Base-by-base conservation (phyloP, 2,329 filamentous ascomycete genomes). In the Stachybotrys elegans region DNA sequence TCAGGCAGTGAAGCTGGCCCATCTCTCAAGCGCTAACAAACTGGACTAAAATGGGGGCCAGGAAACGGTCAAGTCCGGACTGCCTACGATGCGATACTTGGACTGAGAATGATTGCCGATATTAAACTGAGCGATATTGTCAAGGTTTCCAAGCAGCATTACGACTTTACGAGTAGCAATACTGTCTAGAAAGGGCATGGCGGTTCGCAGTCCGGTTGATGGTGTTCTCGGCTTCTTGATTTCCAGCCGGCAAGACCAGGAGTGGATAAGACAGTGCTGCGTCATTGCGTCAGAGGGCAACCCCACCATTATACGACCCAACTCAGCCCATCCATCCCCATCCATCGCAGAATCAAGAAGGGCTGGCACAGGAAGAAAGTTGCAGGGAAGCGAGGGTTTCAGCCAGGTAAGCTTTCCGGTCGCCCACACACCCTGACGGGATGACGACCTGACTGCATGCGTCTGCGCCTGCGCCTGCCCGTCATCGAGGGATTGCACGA, bases 271-370 rank as follows among this genome's bases (percentile, higher is more conserved):
- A 50, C 36, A 17, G 42, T 45, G 43, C 56, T 58, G 56, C 56
- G 52, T 45, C 34, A 58, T 58, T 58, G 56, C 56, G 56, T 58
- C 56, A 58, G 51, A 40, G 37, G 22, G 12, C 12, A 23, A 48
- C 46, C 48, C 47, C 48, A 55, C 53, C 50, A 48, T 36, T n/a
- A 11, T 11, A 11, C 25, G 25, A 11, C 11, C 25, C 25, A 12
- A n/a, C n/a, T 29, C 25, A 29, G n/a, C 25, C 31, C 19, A 14
- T 7, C 31, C n/a, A 16, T 16, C 6, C 9, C 11, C 31, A 34
- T 9, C 31, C n/a, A 29, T 14, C 25, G 14, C 14, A 14, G 25
- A 29, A 9, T 29, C 14, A 9, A 14, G 25, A 14, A 29, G 25
- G 31, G 31, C 19, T 14, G 31, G 31, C 31, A 34, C 11, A 34